Conservation (phyloP, 108 stramenopile species). For the Cyclotella choctawhatcheeana region DNA sequence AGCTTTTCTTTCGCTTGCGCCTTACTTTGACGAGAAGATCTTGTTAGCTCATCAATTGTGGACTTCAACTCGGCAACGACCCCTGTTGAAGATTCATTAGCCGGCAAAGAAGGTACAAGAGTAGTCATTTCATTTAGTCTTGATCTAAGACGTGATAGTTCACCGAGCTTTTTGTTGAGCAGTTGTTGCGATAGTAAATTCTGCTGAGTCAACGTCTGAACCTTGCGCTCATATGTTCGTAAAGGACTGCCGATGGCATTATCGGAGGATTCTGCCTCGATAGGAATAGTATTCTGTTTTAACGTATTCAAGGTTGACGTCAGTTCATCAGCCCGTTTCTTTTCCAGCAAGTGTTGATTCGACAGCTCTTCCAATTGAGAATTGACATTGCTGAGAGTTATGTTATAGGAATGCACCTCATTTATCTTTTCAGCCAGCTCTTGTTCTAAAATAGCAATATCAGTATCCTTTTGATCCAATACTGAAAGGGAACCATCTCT, state of each 20-base stretch:
- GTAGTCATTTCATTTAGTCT: slow-evolving; percentile 21
- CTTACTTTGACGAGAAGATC: slow-evolving; percentile 13
- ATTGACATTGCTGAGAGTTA: slow-evolving; percentile 1
- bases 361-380: slow-evolving; percentile 20
- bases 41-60: not conserved
- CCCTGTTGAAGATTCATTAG: too few relatives aligned
- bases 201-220: slow-evolving; percentile 28
- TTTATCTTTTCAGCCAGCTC: slow-evolving; percentile 29
- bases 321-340: slow-evolving; percentile 27
- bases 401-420: slow-evolving; percentile 15
- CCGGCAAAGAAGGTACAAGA: not conserved
- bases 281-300: slow-evolving; percentile 8
- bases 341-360: slow-evolving; percentile 20
- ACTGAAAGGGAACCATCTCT: slow-evolving; percentile 11
- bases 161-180: slow-evolving; percentile 29
- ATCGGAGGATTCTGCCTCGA: not conserved
- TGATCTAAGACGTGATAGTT: slow-evolving; percentile 24
- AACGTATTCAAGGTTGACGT: slow-evolving; percentile 7
- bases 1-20: slow-evolving; percentile 40
- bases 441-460: slow-evolving; percentile 30
- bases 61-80: not conserved
- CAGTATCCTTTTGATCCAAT: slow-evolving; percentile 28
- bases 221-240: slow-evolving; percentile 28
- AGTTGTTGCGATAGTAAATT: slow-evolving; percentile 32
- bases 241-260: slow-evolving; percentile 2